Base-by-base conservation (phyloP, 2,329 filamentous ascomycete species). In the Colletotrichum tropicicola region DNA sequence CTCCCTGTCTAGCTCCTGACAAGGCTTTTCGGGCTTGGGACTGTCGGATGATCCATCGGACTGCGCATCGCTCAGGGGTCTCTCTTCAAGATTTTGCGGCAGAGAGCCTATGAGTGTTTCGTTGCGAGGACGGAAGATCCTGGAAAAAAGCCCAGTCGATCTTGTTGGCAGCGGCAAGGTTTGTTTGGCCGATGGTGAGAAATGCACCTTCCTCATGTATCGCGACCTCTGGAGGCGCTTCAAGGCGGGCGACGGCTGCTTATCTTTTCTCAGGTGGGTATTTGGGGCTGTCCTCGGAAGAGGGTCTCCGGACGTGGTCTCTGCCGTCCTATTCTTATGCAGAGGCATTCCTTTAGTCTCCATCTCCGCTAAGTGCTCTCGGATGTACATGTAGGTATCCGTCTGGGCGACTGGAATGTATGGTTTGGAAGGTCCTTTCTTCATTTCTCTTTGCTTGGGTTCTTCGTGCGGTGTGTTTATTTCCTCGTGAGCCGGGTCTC, bases 161-260 rank as follows among this genome's bases (percentile, higher is more conserved):
- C 51, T 49, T 10, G n/a, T 13, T 32, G 59, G 27, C 19, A 45
- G 37, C 10, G 37, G 47, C 13, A 32, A 52, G 10, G 21, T 25
- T 19, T 21, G 39, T 19, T 58, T 59, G 9, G 52, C 10, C 6
- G 59, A 52, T 27, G 58, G 28, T 13, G 47, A 63, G 17, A 66
- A 66, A 8, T 64, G 59, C 23, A 66, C 59, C 13, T n/a, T 64
- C 41, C 64, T 66, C 51, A 66, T 19, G 32, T 49, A 39, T 15
- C 63, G 45, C 9, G 63, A 44, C 25, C 43, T 66, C 28, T 66
- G 63, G 4, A 66, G 53, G 17, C 63, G 58, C 45, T 66, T 66
- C 45, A 66, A 44, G 10, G 51, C 53, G 23, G 39, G 59, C 15
- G 63, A 64, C n/a, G 25, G 53, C 27, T 28, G 44, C 13, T 58